Percentiles rank a stretch among this genome's conserved stretches.
phyloP scores from a whole-genome alignment of 2,329 filamentous ascomycete genomes.

The Clathrospora elynae region DNA sequence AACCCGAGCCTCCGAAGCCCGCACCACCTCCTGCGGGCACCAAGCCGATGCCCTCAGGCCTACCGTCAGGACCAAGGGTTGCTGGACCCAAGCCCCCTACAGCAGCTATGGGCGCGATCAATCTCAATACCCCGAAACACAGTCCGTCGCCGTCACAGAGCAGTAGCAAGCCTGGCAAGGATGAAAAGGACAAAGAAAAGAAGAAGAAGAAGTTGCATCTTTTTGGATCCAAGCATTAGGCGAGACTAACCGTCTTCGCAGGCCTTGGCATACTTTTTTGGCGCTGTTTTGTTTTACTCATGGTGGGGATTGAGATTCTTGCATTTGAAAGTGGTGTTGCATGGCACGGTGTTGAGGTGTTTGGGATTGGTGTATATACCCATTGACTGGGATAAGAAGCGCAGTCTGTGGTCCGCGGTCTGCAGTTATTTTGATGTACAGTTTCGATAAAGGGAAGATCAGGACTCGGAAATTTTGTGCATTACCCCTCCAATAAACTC shows the following conservation, averaged over 20 bases:
- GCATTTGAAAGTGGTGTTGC: conserved; percentile 11
- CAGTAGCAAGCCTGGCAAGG: conserved; percentile 27
- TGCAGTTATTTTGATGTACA: no score
- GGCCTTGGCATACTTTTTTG: conserved; percentile 12
- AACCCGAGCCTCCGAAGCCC: conserved; percentile 63
- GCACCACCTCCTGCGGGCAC: conserved; percentile 56
- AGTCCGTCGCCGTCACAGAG: conserved; percentile 22
- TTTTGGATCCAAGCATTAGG: conserved; percentile 50
- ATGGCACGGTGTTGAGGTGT: conserved; percentile 15
- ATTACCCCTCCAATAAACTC: no score
- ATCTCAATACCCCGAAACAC: conserved; percentile 35
- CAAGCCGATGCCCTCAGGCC: conserved; percentile 35
- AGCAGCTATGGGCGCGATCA: conserved; percentile 41
- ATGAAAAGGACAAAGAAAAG: conserved; percentile 41
- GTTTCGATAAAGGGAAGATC: no score
- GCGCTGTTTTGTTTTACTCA: conserved; percentile 20
- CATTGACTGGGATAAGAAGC: background rate
- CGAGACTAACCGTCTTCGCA: conserved; percentile 6
- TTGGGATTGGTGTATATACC: background rate
- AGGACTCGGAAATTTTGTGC: no score
- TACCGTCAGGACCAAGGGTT: conserved; percentile 39
- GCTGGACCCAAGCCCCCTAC: conserved; percentile 40
- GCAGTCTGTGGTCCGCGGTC: no score
- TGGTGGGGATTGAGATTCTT: conserved; percentile 10
- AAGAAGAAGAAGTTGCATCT: conserved; percentile 65